phyloP scores from a whole-genome alignment of 352 stramenopile species.

The Phytophthora sojae region DNA sequence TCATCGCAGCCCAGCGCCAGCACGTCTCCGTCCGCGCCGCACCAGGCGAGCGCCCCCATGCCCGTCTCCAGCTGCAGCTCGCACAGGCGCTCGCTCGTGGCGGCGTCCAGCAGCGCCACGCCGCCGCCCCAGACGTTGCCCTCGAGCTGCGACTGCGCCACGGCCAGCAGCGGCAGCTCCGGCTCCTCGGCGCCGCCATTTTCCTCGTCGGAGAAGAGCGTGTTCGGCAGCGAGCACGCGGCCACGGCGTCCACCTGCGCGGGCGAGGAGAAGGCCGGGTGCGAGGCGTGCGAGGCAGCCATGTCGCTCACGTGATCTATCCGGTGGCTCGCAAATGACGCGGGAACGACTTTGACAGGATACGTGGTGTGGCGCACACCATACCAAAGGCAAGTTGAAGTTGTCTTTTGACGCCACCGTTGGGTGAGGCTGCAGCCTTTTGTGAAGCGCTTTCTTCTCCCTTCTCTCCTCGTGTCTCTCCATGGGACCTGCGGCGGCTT shows the following conservation, averaged over 20 bases:
- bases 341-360: too few relatives aligned
- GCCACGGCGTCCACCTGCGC: constrained; percentile 62
- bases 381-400: constrained; percentile 11
- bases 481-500: background rate
- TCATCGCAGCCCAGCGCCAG: constrained; percentile 77
- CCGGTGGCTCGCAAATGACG: background rate
- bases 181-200: constrained; percentile 24
- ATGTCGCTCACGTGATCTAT: constrained; percentile 6
- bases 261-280: constrained; percentile 34
- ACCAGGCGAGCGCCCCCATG: constrained; percentile 65
- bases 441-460: constrained; percentile 28
- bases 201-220: constrained; percentile 34
- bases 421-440: background rate
- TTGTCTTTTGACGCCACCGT: constrained; percentile 1
- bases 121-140: constrained; percentile 80
- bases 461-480: constrained; percentile 30
- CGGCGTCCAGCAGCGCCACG: constrained; percentile 59
- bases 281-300: constrained; percentile 3
- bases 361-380: background rate
- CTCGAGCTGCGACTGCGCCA: constrained; percentile 76
- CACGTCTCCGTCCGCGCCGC: constrained; percentile 51
- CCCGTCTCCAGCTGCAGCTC: constrained; percentile 54
- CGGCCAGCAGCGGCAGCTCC: constrained; percentile 55
- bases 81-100: constrained; percentile 51
- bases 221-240: constrained; percentile 33